Evolutionary conservation across 768 basidiomycete genomes (phyloP), one percentile per base, ranked within the genome.

Genomic region (Pleurotus tuber-regium): DNA sequence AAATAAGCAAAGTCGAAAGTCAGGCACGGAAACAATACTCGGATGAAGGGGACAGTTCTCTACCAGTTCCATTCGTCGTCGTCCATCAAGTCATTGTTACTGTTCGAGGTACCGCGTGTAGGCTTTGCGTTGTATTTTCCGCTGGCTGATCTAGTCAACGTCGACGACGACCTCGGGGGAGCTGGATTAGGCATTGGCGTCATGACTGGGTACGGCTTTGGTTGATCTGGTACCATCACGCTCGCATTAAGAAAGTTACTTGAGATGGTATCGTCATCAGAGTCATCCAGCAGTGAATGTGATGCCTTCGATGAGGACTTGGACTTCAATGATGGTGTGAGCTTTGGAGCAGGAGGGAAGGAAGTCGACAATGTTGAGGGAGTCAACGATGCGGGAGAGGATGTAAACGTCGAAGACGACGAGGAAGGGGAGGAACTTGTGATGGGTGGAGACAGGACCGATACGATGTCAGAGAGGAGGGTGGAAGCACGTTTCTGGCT

Each of bases 401-500:
- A 51, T 1, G 69, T 59, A n/a, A 64, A 54, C 11, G 63, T 59
- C 10, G 57, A 51, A 3, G 59, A 36, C 39, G 64, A 36, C 52
- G 61, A n/a, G 43, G 46, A 61, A 4, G 43, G 33, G 9, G 65
- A 56, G 2, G 73, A 58, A 11, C 67, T 53, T 4, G 68, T 67
- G 0, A 71, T 66, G 1, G 77, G 71, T 5, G 69, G 63, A 16
- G 66, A 50, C 9, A 82, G 62, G 0, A 76, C 82, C 2, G 77
- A 72, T 8, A 74, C 74, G 29, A 84, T 70, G 61, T 87, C 87
- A 0, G 83, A 78, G 48, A 89, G 61, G 25, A 89, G 72, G 1
- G 78, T 57, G 0, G 86, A 86, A 0, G 86, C 86, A 18, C 86
- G 82, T 66, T 86, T 87, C 53, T 84, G 84, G 58, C 70, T 74